phyloP scores from a whole-genome alignment of 1,284 basidiomycete species.

The Pascua sp. region DNA sequence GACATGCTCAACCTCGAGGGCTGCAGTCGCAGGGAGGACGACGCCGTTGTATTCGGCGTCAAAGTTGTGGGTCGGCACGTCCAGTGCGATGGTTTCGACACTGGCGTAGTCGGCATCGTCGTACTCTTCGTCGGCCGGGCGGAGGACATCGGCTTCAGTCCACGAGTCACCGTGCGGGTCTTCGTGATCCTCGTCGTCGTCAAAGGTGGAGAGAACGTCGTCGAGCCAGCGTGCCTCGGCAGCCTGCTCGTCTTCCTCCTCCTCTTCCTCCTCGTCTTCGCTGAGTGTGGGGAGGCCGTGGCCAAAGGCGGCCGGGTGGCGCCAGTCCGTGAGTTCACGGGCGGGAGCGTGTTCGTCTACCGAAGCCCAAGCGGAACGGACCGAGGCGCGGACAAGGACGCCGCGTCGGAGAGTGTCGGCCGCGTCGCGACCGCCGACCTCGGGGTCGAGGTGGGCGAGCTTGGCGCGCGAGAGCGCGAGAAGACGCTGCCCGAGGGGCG shows the following conservation, averaged over 20 bases:
- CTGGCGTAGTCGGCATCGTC: constrained; percentile 11
- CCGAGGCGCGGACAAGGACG: constrained; percentile 39
- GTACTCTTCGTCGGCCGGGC: constrained; percentile 19
- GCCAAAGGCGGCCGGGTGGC: constrained; percentile 29
- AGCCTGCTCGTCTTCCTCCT: constrained; percentile 12
- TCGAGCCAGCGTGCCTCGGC: constrained; percentile 40
- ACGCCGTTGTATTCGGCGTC: too few relatives aligned
- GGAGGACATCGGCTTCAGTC: constrained; percentile 29
- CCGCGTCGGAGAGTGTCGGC: constrained; percentile 27
- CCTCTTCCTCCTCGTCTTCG: constrained; percentile 41
- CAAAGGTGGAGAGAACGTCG: constrained; percentile 32
- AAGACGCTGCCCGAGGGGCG: constrained; percentile 41
- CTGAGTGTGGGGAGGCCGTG: constrained; percentile 39
- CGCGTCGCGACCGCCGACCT: constrained; percentile 26
- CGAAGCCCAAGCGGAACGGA: constrained; percentile 39
- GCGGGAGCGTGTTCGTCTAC: constrained; percentile 27
- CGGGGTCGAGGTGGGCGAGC: constrained; percentile 32
- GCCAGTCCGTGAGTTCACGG: constrained; percentile 37
- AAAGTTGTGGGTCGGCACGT: too few relatives aligned
- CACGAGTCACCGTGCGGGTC: constrained; percentile 17
- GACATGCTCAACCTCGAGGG: too few relatives aligned
- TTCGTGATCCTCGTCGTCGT: constrained; percentile 26
- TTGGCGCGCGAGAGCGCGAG: constrained; percentile 40
- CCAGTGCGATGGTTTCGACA: too few relatives aligned
- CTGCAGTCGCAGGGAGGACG: too few relatives aligned